phyloP scores from a whole-genome alignment of 257 asterid species.

The Penstemon barbatus region DNA sequence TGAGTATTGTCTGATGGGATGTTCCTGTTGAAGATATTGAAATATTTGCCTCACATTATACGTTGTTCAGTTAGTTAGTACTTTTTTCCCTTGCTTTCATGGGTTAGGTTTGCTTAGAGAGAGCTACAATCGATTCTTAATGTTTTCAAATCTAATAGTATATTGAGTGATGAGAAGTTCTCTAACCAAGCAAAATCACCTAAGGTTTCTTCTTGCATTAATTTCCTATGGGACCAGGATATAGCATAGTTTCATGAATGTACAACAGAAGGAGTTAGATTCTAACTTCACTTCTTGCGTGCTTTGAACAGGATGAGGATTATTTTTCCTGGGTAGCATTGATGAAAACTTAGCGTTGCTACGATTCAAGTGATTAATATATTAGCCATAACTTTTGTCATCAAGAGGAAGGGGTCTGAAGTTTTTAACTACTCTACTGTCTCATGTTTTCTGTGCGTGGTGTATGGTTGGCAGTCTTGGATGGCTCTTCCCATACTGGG shows the following conservation, averaged over 20 bases:
- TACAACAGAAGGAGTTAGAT: constrained; percentile 2
- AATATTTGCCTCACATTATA: background rate
- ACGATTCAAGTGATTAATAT: constrained; percentile 20
- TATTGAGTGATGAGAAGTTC: constrained; percentile 5
- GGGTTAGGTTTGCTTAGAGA: constrained; percentile 17
- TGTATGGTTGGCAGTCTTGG: constrained; percentile 42
- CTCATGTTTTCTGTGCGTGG: constrained; percentile 50
- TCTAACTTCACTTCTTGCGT: constrained; percentile 28
- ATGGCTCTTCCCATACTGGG: constrained; percentile 69
- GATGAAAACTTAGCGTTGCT: background rate
- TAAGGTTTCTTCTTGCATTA: constrained; percentile 2
- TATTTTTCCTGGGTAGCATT: constrained; percentile 23
- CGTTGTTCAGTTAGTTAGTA: background rate
- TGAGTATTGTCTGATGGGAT: constrained; percentile 20
- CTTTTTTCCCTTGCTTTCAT: constrained; percentile 2
- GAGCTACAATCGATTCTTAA: constrained; percentile 1
- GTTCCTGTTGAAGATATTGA: constrained; percentile 13
- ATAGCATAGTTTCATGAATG: background rate
- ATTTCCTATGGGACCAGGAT: background rate
- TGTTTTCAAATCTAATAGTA: background rate
- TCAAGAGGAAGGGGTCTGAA: constrained; percentile 19
- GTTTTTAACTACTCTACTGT: constrained; percentile 28
- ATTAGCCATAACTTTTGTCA: background rate
- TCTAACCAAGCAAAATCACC: background rate
- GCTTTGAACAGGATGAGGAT: constrained; percentile 33